phyloP scores from a whole-genome alignment of 2,329 filamentous ascomycete species.

The Fusarium guadeloupense region DNA sequence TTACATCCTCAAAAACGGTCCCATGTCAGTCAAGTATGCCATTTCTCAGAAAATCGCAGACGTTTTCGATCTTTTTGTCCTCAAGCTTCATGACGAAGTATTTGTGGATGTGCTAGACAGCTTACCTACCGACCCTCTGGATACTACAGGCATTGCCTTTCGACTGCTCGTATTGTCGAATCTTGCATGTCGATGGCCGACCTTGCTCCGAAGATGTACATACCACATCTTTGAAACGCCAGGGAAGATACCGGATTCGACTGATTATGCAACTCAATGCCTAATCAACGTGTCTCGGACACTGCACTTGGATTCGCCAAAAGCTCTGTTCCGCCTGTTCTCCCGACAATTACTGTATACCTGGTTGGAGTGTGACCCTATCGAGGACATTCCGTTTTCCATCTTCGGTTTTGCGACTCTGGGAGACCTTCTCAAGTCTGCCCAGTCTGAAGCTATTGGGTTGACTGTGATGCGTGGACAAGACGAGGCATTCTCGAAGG shows the following conservation, averaged over 20 bases:
- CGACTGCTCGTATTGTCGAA: slow-evolving; percentile 79
- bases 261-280: slow-evolving; percentile 77
- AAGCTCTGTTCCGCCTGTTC: slow-evolving; percentile 82
- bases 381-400: slow-evolving; percentile 81
- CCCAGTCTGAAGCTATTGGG: slow-evolving; percentile 80
- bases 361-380: slow-evolving; percentile 76
- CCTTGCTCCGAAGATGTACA: slow-evolving; percentile 83
- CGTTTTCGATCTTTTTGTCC: slow-evolving; percentile 83
- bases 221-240: slow-evolving; percentile 96
- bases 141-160: slow-evolving; percentile 84
- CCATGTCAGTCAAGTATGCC: slow-evolving; percentile 77
- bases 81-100: slow-evolving; percentile 83
- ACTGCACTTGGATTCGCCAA: slow-evolving; percentile 71
- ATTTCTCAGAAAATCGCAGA: slow-evolving; percentile 74
- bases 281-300: slow-evolving; percentile 71
- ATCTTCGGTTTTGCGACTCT: slow-evolving; percentile 83
- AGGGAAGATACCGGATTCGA: slow-evolving; percentile 72
- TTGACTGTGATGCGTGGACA: slow-evolving; percentile 85
- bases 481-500: slow-evolving; percentile 66
- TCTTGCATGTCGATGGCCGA: slow-evolving; percentile 85
- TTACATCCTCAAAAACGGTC: slow-evolving; percentile 71
- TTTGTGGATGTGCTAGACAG: slow-evolving; percentile 84
- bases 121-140: slow-evolving; percentile 77
- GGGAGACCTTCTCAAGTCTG: slow-evolving; percentile 72
- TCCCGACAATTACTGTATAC: slow-evolving; percentile 90